Conservation (phyloP, 2,329 filamentous ascomycete species). For the Colletotrichum abscissum region DNA sequence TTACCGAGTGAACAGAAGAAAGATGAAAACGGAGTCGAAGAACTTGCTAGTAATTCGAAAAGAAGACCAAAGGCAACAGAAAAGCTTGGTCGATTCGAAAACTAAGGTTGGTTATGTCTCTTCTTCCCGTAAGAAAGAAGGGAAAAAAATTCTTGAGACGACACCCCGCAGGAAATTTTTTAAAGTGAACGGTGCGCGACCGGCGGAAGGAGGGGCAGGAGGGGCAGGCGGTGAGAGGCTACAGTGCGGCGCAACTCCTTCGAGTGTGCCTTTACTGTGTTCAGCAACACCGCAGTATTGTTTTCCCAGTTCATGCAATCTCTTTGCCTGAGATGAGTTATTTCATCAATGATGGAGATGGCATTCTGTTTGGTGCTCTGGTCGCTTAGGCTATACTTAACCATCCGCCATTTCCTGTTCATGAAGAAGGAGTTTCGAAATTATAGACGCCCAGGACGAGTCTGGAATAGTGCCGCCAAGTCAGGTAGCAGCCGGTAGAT, state of each 20-base stretch:
- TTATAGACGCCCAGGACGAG: background rate
- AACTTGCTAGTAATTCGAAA: constrained; percentile 42
- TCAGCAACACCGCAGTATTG: constrained; percentile 3
- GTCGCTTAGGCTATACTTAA: background rate
- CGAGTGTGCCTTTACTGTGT: constrained; percentile 3
- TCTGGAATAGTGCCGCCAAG: background rate
- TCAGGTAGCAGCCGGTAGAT: background rate
- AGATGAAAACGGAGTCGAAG: constrained; percentile 47
- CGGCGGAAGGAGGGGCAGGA: constrained; percentile 30
- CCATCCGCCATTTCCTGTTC: background rate
- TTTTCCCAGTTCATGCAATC: background rate
- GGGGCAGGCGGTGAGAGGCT: constrained; percentile 28
- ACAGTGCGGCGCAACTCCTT: constrained; percentile 20
- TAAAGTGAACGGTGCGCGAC: constrained; percentile 36
- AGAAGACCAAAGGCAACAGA: constrained; percentile 41
- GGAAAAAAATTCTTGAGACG: constrained; percentile 49
- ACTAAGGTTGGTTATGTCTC: constrained; percentile 48
- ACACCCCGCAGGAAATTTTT: constrained; percentile 53
- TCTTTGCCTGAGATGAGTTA: background rate
- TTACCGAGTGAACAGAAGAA: constrained; percentile 41
- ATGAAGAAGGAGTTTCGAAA: background rate
- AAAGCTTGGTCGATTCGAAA: constrained; percentile 43
- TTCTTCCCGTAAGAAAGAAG: constrained; percentile 66
- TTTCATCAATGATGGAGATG: background rate
- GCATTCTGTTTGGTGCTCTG: background rate